Evolutionary conservation across 352 stramenopile genomes (phyloP).

Genomic region (Phytophthora ohioensis): DNA sequence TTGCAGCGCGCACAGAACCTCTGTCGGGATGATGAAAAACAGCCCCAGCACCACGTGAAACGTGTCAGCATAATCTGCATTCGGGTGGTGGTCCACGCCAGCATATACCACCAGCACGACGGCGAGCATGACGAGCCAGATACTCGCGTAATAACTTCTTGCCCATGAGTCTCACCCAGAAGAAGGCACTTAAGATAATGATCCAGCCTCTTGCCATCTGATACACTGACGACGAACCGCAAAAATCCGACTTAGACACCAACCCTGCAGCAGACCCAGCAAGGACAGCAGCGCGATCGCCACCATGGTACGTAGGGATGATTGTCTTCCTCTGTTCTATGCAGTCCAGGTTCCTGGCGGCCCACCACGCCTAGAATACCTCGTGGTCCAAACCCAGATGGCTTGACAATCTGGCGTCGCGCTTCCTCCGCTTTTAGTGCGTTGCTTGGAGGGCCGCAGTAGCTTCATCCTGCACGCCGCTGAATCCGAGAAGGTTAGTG

Average conservation of each 20-base stretch:
- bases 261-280: constrained; percentile 88
- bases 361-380: too few relatives aligned
- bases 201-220: constrained; percentile 92
- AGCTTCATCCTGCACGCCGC: too few relatives aligned
- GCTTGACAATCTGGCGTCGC: too few relatives aligned
- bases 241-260: constrained; percentile 88
- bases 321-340: constrained; percentile 26
- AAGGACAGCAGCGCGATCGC: constrained; percentile 74
- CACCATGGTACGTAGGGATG: constrained; percentile 61
- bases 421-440: too few relatives aligned
- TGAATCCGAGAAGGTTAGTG: too few relatives aligned
- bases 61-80: constrained; percentile 22
- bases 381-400: too few relatives aligned
- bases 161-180: constrained; percentile 85
- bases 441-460: too few relatives aligned
- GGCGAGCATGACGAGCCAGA: constrained; percentile 75
- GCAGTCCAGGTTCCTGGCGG: constrained; percentile 1
- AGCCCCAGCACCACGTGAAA: constrained; percentile 76
- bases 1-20: constrained; percentile 87
- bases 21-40: constrained; percentile 76
- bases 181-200: constrained; percentile 92
- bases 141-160: constrained; percentile 90
- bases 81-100: constrained; percentile 50
- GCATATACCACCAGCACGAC: constrained; percentile 79
- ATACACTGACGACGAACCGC: constrained; percentile 91